Evolutionary conservation across 2,329 filamentous ascomycete species (phyloP).

Genomic region (Aciculosporium take): DNA sequence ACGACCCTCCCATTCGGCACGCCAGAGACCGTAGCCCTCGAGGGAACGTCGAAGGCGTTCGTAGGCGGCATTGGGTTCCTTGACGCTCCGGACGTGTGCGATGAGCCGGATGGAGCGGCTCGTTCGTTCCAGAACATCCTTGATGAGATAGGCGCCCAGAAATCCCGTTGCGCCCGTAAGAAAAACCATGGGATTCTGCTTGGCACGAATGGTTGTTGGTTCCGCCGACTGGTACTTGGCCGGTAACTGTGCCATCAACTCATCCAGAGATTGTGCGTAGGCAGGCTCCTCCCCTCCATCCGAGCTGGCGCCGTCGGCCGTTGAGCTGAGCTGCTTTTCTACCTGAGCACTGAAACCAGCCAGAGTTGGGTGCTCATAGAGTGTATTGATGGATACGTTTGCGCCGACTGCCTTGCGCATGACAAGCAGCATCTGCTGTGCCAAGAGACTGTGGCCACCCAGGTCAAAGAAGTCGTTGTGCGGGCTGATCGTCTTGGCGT

Average conservation of each 20-base stretch:
- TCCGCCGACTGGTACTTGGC: conserved; percentile 17
- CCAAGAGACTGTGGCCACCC: conserved; percentile 36
- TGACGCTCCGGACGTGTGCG: conserved; percentile 55
- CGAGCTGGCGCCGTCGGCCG: conserved; percentile 10
- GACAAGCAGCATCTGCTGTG: conserved; percentile 60
- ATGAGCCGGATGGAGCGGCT: conserved; percentile 33
- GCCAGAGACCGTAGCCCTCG: conserved; percentile 69
- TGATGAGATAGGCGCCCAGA: conserved; percentile 66
- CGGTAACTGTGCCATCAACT: conserved; percentile 36
- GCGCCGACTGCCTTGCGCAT: conserved; percentile 16
- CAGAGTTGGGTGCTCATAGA: conserved; percentile 19
- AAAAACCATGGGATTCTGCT: conserved; percentile 43
- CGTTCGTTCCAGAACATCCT: conserved; percentile 48
- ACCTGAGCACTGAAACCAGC: conserved; percentile 16
- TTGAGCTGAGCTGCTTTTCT: conserved; percentile 11
- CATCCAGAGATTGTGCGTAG: conserved; percentile 38
- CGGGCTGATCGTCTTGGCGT: conserved; percentile 45
- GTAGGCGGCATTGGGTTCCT: conserved; percentile 43
- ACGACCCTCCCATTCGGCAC: conserved; percentile 48
- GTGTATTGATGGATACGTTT: conserved; percentile 17
- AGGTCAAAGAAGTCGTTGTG: conserved; percentile 21
- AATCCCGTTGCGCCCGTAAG: conserved; percentile 72
- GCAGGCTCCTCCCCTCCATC: conserved; percentile 33
- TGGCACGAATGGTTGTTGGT: conserved; percentile 22
- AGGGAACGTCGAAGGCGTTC: conserved; percentile 53